phyloP scores from a whole-genome alignment of 2,329 filamentous ascomycete species.

The Amauroascus verrucosus region DNA sequence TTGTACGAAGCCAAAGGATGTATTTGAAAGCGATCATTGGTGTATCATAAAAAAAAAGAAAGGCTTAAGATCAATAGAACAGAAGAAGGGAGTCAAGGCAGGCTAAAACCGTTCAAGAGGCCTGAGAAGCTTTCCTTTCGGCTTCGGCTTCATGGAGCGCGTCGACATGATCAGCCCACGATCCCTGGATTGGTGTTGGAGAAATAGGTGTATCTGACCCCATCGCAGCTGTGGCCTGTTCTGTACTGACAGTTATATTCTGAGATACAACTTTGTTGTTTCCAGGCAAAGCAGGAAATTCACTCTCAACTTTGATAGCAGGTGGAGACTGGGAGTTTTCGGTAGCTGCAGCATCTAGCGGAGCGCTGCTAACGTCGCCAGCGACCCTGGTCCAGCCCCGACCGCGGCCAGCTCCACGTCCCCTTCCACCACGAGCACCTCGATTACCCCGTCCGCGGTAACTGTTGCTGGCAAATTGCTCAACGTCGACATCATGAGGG shows the following conservation, averaged over 20 bases:
- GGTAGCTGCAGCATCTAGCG: slow-evolving; percentile 11
- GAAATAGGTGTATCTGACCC: neutral
- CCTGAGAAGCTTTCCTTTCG: slow-evolving; percentile 1
- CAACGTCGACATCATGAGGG: neutral
- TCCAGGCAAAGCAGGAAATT: slow-evolving; percentile 29
- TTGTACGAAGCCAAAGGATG: slow-evolving; percentile 1
- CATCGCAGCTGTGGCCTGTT: neutral
- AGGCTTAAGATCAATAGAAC: neutral
- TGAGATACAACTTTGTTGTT: slow-evolving; percentile 16
- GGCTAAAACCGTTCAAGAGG: neutral
- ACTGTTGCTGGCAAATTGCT: neutral
- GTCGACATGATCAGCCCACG: slow-evolving; percentile 11
- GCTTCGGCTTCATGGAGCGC: slow-evolving; percentile 5
- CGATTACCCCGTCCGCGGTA: slow-evolving; percentile 17
- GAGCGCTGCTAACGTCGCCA: no score
- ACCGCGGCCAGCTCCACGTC: slow-evolving; percentile 5
- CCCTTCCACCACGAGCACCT: slow-evolving; percentile 18
- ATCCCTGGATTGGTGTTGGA: slow-evolving; percentile 12
- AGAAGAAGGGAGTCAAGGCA: slow-evolving; percentile 8
- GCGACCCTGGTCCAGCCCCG: slow-evolving; percentile 4
- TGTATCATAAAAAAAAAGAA: slow-evolving; percentile 2
- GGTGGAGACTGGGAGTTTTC: slow-evolving; percentile 17
- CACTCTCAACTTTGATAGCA: slow-evolving; percentile 25
- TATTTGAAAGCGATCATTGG: neutral
- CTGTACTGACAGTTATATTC: neutral